Conservation (phyloP, 2,329 filamentous ascomycete genomes). For the Colletotrichum tofieldiae region DNA sequence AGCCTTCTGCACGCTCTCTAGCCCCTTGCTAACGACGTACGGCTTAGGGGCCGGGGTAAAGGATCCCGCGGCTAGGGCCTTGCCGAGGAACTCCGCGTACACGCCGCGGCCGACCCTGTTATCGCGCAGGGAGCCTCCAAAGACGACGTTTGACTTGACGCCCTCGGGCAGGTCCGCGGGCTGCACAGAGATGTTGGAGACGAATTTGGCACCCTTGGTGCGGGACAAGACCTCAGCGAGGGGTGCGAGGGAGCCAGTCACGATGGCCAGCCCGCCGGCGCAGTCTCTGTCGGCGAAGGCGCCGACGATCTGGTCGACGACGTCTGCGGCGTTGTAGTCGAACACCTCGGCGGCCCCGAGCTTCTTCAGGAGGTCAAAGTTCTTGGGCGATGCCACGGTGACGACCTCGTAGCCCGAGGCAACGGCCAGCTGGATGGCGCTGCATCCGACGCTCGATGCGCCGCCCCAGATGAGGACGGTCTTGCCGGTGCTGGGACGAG, state of each 20-base stretch:
- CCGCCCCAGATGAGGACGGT: conserved; percentile 62
- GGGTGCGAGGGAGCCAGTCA: neutral
- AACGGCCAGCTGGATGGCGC: conserved; percentile 61
- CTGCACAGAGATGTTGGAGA: neutral
- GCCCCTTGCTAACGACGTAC: conserved; percentile 46
- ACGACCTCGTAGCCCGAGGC: conserved; percentile 62
- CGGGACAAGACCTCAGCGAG: neutral
- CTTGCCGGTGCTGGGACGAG: conserved; percentile 45
- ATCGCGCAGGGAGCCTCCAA: conserved; percentile 44
- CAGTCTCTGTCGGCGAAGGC: conserved; percentile 40
- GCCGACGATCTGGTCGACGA: conserved; percentile 52
- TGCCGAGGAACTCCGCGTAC: conserved; percentile 46
- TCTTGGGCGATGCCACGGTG: conserved; percentile 57
- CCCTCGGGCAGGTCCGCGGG: conserved; percentile 49
- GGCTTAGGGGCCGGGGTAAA: conserved; percentile 46
- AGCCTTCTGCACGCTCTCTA: conserved; percentile 46
- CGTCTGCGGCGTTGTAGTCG: conserved; percentile 57
- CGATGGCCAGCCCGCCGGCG: neutral
- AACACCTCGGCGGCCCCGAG: conserved; percentile 62
- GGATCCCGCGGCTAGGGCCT: conserved; percentile 44
- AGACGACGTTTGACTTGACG: conserved; percentile 52
- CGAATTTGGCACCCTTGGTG: neutral
- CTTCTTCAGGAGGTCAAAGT: conserved; percentile 58
- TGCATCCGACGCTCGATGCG: conserved; percentile 60
- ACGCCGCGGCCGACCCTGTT: conserved; percentile 45